A percentile compares a stretch with the other conserved stretches of the same genome.
These are phyloP conservation scores for Escovopsis sp. DNA, from an alignment of 2,329 filamentous ascomycete species.

Conservation along the genomic window DNA sequence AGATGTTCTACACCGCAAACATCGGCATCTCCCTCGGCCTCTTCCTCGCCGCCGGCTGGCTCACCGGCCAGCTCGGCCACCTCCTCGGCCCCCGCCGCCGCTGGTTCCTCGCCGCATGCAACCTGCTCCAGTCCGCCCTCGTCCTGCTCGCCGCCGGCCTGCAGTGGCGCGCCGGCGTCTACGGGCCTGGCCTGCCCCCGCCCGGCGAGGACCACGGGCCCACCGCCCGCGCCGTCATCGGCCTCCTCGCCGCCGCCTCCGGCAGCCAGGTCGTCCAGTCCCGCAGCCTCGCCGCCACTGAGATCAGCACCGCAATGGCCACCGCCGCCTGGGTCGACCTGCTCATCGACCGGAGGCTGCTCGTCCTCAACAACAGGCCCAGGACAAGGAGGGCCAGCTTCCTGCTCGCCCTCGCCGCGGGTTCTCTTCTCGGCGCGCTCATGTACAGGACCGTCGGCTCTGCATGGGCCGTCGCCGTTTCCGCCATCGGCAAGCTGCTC, in stretches of 20 bases:
- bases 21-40: slow-evolving; percentile 39
- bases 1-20: slow-evolving; percentile 37
- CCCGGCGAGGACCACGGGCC: slow-evolving; percentile 16
- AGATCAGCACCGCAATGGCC: slow-evolving; percentile 51
- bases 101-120: slow-evolving; percentile 39
- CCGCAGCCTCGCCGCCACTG: slow-evolving; percentile 38
- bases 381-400: slow-evolving; percentile 37
- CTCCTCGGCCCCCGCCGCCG: slow-evolving; percentile 33
- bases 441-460: slow-evolving; percentile 21
- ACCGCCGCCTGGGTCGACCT: slow-evolving; percentile 49
- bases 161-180: slow-evolving; percentile 27
- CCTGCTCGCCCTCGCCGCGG: slow-evolving; percentile 29
- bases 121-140: slow-evolving; percentile 37
- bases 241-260: slow-evolving; percentile 37
- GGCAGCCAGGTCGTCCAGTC: slow-evolving; percentile 46
- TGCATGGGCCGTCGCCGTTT: slow-evolving; percentile 11
- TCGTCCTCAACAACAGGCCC: slow-evolving; percentile 30
- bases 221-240: slow-evolving; percentile 29
- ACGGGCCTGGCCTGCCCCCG: too few relatives aligned
- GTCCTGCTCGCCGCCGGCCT: slow-evolving; percentile 38
- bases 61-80: slow-evolving; percentile 43
- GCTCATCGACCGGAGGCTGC: slow-evolving; percentile 37
- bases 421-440: slow-evolving; percentile 36
- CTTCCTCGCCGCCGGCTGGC: slow-evolving; percentile 39
- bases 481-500: slow-evolving; percentile 12